Percentiles rank a stretch among this genome's conserved stretches.
phyloP scores from a whole-genome alignment of 1,139 yeast genomes.

The Candida tropicalis region DNA sequence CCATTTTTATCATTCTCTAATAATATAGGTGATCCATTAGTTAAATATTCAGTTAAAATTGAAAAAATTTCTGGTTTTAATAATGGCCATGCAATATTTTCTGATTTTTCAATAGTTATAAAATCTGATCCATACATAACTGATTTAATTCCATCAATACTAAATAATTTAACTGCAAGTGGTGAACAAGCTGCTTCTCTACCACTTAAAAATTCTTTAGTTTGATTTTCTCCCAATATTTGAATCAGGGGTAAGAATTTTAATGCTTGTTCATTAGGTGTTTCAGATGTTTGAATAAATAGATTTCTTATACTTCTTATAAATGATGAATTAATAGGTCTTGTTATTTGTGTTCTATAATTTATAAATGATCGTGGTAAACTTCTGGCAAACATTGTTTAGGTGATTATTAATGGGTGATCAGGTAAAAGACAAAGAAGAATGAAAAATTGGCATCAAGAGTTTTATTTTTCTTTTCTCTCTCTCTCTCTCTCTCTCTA shows the following conservation, averaged over 20 bases:
- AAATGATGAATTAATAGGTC: background rate
- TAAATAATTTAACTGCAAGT: conserved; percentile 53
- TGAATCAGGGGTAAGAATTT: conserved; percentile 46
- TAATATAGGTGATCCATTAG: conserved; percentile 70
- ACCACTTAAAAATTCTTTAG: conserved; percentile 56
- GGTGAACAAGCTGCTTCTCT: conserved; percentile 60
- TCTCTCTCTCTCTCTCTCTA: too few species aligned
- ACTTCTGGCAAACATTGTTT: background rate
- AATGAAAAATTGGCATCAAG: background rate
- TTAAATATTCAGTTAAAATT: conserved; percentile 78
- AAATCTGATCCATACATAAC: conserved; percentile 64
- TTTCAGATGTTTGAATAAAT: conserved; percentile 45
- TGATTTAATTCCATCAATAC: conserved; percentile 53
- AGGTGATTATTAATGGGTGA: background rate
- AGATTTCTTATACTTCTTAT: conserved; percentile 22
- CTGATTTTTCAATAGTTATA: conserved; percentile 78
- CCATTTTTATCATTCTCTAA: conserved; percentile 26
- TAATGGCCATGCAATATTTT: conserved; percentile 66
- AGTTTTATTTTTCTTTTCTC: too few species aligned
- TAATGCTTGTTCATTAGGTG: conserved; percentile 52
- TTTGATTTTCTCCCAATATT: conserved; percentile 47
- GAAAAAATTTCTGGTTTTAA: conserved; percentile 89
- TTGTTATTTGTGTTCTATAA: background rate
- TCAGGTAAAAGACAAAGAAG: background rate
- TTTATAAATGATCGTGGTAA: background rate